A percentile compares a stretch with the other conserved stretches of the same genome.
phyloP scores from a whole-genome alignment of 2,329 filamentous ascomycete genomes.

The Amphichorda felina region DNA sequence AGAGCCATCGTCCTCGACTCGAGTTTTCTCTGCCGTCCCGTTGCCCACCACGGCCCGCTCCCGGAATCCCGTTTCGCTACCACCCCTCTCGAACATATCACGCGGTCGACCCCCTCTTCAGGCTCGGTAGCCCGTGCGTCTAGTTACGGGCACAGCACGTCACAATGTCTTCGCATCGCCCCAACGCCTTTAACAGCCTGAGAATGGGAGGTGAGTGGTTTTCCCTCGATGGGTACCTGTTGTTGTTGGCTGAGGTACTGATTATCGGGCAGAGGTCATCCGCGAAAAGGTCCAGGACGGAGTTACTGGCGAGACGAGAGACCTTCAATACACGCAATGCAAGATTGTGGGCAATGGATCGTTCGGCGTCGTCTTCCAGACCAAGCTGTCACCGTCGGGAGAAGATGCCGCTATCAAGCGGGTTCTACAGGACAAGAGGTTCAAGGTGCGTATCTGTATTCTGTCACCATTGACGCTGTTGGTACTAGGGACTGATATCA shows the following conservation, averaged over 20 bases:
- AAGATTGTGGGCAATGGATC: slow-evolving; percentile 99
- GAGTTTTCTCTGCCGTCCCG: neutral
- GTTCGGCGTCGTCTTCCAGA: slow-evolving; percentile 98
- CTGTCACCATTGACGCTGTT: neutral
- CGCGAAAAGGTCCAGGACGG: slow-evolving; percentile 99
- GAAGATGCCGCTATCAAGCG: slow-evolving; percentile 99
- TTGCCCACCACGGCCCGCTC: slow-evolving; percentile 25
- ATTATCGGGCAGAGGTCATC: slow-evolving; percentile 62
- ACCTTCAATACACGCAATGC: slow-evolving; percentile 97
- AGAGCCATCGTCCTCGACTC: neutral
- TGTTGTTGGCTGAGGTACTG: neutral
- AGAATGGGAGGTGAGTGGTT: slow-evolving; percentile 86
- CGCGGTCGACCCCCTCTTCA: slow-evolving; percentile 10
- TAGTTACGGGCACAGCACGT: slow-evolving; percentile 11
- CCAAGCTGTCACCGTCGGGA: slow-evolving; percentile 92
- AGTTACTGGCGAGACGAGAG: slow-evolving; percentile 88
- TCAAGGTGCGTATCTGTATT: slow-evolving; percentile 59
- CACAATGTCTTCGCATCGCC: slow-evolving; percentile 81
- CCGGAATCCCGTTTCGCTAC: slow-evolving; percentile 13
- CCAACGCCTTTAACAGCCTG: slow-evolving; percentile 74
- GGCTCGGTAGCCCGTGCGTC: slow-evolving; percentile 12
- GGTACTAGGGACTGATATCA: neutral
- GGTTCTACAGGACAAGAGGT: slow-evolving; percentile 96
- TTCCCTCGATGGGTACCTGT: neutral
- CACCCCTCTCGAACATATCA: slow-evolving; percentile 14